Percentiles rank a stretch among this genome's conserved stretches.
These are phyloP conservation scores for Pythium angustatum DNA, from an alignment of 352 stramenopile species.

Conservation along the genomic window DNA sequence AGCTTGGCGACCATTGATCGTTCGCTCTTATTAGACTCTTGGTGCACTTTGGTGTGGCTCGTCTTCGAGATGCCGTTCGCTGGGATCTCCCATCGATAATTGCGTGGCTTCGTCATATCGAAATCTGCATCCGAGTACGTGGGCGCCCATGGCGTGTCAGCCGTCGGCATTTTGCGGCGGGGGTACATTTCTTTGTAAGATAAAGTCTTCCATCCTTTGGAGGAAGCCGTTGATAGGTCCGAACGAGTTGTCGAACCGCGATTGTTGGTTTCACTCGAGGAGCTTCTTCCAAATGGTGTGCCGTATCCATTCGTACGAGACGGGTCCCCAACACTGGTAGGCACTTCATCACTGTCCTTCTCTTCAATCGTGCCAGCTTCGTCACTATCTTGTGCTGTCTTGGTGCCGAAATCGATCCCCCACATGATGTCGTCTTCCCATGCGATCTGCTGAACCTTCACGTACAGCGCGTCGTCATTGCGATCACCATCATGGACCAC, in stretches of 20 bases:
- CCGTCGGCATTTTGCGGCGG: conserved; percentile 16
- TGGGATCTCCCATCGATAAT: conserved; percentile 77
- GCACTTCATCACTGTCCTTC: conserved; percentile 41
- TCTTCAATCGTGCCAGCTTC: conserved; percentile 42
- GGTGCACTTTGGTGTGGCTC: not conserved
- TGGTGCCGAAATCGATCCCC: conserved; percentile 55
- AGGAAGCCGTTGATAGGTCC: not conserved
- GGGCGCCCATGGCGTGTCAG: conserved; percentile 34
- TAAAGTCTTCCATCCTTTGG: conserved; percentile 12
- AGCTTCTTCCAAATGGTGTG: conserved; percentile 13
- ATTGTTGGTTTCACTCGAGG: conserved; percentile 1
- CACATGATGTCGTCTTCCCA: conserved; percentile 87
- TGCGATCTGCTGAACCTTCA: conserved; percentile 77
- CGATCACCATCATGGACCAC: conserved; percentile 23
- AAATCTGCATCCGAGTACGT: conserved; percentile 41
- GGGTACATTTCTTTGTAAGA: conserved; percentile 35
- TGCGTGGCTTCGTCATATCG: conserved; percentile 73
- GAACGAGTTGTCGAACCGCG: conserved; percentile 2
- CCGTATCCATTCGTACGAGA: conserved; percentile 1
- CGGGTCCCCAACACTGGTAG: not conserved
- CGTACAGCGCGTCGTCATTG: conserved; percentile 62
- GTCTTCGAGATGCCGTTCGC: conserved; percentile 16
- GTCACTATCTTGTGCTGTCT: conserved; percentile 27
- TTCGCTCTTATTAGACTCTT: not conserved
- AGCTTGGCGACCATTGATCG: conserved; percentile 10